phyloP scores from a whole-genome alignment of 2,329 filamentous ascomycete genomes.

The Huntiella omanensis region DNA sequence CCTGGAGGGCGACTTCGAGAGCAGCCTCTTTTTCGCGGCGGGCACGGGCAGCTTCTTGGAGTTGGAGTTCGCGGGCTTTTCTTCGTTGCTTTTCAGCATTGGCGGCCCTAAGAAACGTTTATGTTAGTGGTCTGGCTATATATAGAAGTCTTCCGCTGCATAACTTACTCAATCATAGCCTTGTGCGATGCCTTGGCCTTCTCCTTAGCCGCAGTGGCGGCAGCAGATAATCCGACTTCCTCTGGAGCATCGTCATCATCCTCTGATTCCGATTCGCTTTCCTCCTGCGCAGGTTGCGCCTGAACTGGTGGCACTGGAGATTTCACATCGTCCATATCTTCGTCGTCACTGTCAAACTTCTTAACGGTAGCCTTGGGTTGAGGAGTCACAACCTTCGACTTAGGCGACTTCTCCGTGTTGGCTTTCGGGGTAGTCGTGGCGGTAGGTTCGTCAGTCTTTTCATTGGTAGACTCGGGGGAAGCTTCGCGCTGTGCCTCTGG shows the following conservation, averaged over 20 bases:
- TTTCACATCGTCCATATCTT: not conserved
- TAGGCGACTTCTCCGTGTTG: conserved; percentile 9
- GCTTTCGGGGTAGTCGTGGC: not conserved
- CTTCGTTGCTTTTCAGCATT: conserved; percentile 34
- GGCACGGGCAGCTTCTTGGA: conserved; percentile 35
- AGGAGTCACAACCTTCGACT: conserved; percentile 1
- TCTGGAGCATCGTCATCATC: conserved; percentile 40
- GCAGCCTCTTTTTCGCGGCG: conserved; percentile 22
- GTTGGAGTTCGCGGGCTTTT: conserved; percentile 31
- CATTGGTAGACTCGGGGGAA: not conserved
- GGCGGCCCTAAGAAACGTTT: conserved; percentile 23
- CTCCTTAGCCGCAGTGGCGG: conserved; percentile 27
- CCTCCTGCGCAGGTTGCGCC: not conserved
- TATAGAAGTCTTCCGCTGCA: not conserved
- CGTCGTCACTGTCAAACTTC: conserved; percentile 11
- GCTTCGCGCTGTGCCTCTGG: not conserved
- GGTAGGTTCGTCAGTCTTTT: not conserved
- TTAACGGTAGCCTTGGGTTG: not conserved
- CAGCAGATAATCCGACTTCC: conserved; percentile 34
- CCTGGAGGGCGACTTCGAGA: conserved; percentile 10
- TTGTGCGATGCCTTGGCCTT: conserved; percentile 28
- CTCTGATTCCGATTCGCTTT: conserved; percentile 12
- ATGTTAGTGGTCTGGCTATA: not conserved
- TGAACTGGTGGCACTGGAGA: not conserved
- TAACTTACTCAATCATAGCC: conserved; percentile 31